Percentiles rank a stretch among this genome's conserved stretches.
Conservation (phyloP, 1,139 yeast species). For the Hemisphaericaspora xylofermentans region DNA sequence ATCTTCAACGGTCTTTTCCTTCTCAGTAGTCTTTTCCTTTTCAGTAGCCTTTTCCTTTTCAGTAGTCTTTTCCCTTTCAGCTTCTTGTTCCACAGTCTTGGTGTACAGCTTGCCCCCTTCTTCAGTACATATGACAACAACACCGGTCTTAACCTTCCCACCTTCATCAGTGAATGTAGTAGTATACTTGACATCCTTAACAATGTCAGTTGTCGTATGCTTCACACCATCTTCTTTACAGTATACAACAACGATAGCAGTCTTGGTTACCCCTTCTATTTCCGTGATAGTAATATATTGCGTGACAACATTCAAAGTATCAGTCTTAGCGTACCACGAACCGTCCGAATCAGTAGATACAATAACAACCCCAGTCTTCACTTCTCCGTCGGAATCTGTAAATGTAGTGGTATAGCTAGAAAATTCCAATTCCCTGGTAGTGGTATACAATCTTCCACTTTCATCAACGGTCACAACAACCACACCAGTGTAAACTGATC, state of each 20-base stretch:
- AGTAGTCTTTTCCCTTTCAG: slow-evolving; percentile 6
- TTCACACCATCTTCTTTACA: background rate
- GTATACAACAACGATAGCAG: background rate
- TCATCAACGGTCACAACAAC: background rate
- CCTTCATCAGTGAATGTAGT: background rate
- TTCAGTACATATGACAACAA: background rate
- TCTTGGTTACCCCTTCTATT: background rate
- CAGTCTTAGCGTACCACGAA: background rate
- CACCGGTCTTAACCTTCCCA: background rate
- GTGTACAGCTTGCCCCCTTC: background rate
- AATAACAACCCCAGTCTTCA: no score
- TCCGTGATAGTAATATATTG: background rate
- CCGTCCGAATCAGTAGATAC: slow-evolving; percentile 9
- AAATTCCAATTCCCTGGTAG: no score
- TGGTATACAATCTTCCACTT: no score
- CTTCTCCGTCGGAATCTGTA: no score
- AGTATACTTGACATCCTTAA: background rate
- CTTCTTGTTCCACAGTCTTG: background rate
- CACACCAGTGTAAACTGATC: background rate
- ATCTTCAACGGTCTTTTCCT: no score
- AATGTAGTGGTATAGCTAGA: no score
- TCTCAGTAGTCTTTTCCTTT: no score
- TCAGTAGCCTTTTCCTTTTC: slow-evolving; percentile 12
- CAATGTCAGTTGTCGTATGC: background rate
- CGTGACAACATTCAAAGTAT: background rate